Conservation (phyloP, 2,329 filamentous ascomycete species). For the Cercospora beticola region DNA sequence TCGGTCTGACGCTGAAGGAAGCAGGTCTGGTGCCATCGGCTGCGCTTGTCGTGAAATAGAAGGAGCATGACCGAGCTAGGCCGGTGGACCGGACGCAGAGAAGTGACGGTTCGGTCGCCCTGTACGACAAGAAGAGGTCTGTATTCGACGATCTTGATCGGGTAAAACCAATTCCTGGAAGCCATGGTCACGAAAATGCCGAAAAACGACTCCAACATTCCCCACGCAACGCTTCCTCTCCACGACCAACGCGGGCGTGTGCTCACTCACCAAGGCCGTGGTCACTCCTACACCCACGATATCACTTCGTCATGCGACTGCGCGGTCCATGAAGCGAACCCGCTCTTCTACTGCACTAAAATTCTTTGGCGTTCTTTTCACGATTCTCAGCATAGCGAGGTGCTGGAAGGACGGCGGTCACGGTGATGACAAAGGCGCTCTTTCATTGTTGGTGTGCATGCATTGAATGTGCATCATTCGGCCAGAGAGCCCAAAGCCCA, state of each 20-base stretch:
- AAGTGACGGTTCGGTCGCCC: neutral
- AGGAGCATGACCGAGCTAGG: neutral
- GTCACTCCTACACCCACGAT: neutral
- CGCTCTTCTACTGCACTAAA: neutral
- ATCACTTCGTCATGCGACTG: neutral
- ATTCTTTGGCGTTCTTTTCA: neutral
- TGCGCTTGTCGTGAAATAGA: constrained; percentile 55
- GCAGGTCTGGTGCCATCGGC: constrained; percentile 86
- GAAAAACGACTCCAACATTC: too few relatives aligned
- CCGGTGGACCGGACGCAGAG: neutral
- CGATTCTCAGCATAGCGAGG: neutral
- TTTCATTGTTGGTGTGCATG: neutral
- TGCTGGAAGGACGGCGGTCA: neutral
- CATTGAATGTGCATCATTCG: neutral
- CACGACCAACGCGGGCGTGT: neutral
- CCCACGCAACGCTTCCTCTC: neutral
- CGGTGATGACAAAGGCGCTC: neutral
- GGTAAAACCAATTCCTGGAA: neutral
- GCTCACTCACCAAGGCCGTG: neutral
- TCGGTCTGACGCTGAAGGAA: constrained; percentile 89
- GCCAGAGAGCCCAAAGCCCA: neutral
- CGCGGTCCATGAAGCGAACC: neutral
- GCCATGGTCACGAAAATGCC: neutral
- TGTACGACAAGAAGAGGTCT: neutral
- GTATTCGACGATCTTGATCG: neutral